Base-by-base conservation (phyloP, 1,139 yeast species). In the Diutina siamensis region DNA sequence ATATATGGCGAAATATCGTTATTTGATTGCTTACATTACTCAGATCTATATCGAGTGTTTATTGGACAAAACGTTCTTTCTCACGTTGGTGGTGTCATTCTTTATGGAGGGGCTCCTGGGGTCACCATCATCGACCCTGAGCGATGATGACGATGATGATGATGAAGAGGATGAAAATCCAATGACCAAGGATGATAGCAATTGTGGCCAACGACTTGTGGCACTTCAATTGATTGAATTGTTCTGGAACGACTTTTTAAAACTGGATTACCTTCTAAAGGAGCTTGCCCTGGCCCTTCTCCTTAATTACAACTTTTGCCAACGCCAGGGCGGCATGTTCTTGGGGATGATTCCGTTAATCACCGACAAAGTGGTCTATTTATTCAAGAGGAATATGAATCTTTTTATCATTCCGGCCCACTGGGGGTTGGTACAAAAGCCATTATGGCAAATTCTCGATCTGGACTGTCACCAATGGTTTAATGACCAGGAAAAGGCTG, bases 341-440 rank as follows among this genome's bases (percentile, higher is more conserved):
- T 28, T 17, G 36, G 22, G 27, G 13, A 13, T 42, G 28, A 35
- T 65, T 5, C 46, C 46, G 1, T 56, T 58, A 44, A 61, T 70
- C 4, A 52, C 66, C 1, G 59, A 60, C n/a, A 58, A 60, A 12
- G 65, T 79, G 1, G 59, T 63, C 15, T 69, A 67, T 50, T 62
- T 82, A 19, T 86, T 83, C 64, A 70, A 71, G 53, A 62, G 65
- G 54, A 72, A 81, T 69, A 54, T 79, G 57, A 88, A 84, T 54
- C 73, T 81, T 4, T 87, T 88, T 54, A 78, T 88, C n/a, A 71
- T 85, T 35, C 94, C 96, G 0, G 73, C 71, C 46, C 72, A 68
- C 48, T 88, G 97, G 97, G 67, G 72, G 13, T 57, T 72, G 5
- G 63, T 84, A 45, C 80, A 79, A 44, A 69, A 74, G 1, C 53